Evolutionary conservation across 495 filamentous ascomycete species (phyloP), one percentile per base, ranked within the genome.

Genomic region (Tuber magnatum): DNA sequence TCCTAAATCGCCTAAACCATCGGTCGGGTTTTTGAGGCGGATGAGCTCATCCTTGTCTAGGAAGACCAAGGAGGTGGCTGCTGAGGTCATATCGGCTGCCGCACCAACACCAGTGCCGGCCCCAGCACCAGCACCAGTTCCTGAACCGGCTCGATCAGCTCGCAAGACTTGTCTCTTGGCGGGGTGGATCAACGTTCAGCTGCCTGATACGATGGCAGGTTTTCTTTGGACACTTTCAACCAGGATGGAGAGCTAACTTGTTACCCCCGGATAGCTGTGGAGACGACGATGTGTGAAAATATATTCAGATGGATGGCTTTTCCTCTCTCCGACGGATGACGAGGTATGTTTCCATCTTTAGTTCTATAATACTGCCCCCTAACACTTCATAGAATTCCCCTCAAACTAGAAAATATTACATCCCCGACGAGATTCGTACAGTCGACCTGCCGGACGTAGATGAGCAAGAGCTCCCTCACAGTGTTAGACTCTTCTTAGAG

Each of bases 111-210:
- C 75, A 12, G 61, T 46, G 10, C 43, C 69, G 2, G 69, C 74
- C 8, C 32, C 44, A 28, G 43, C 38, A 0, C 72, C 38, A 28
- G 41, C 56, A 71, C 74, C 72, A 14, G 73, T 35, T 35, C 51
- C 73, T 35, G 77, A 22, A 4, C 80, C 77, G 24, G 48, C 35
- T 24, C 44, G 80, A 28, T 70, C 74, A 16, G 74, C 71, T 20
- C 76, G 74, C 41, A 82, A 78, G 48, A 77, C 70, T 18, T 81
- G 76, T 73, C 48, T 83, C 20, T 78, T 83, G n/a, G 76, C 75
- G 77, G 81, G 81, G 35, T 83, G 79, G 75, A 80, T 83, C 61
- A 83, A 83, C 73, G 81, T 82, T 46, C 81, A 83, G 40, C 77
- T 83, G 65, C 81, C 81, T 24, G 81, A 83, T 74, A 82, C 81